A percentile compares a stretch with the other conserved stretches of the same genome.
Conservation (phyloP, 352 stramenopile species). For the Globisporangium spinosum region DNA sequence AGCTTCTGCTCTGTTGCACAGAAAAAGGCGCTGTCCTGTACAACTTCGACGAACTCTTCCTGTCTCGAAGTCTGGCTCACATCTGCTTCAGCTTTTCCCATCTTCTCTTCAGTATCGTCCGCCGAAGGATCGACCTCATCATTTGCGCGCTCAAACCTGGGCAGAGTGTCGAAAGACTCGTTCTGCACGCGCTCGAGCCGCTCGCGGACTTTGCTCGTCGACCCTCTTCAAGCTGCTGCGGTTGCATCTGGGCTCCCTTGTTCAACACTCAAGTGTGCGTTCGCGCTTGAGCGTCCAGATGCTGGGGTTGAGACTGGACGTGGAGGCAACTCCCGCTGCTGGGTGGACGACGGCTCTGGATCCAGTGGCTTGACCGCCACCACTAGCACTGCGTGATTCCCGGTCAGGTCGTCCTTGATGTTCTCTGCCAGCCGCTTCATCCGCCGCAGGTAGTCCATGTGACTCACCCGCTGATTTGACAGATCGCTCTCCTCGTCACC, state of each 20-base stretch:
- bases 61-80: not conserved
- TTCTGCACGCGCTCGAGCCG: constrained; percentile 30
- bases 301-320: not conserved
- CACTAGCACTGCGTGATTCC: not conserved
- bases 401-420: constrained; percentile 55
- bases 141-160: not conserved
- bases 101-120: not conserved
- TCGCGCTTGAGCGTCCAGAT: not conserved
- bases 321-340: not conserved
- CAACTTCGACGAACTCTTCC: constrained; percentile 19
- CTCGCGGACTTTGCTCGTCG: constrained; percentile 30
- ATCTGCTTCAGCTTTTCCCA: not conserved
- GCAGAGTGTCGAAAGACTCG: constrained; percentile 12
- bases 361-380: not conserved
- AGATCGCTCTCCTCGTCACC: constrained; percentile 44
- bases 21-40: constrained; percentile 16
- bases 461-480: constrained; percentile 48
- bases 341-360: not conserved
- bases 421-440: constrained; percentile 67
- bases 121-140: not conserved
- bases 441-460: constrained; percentile 66
- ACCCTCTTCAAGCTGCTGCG: constrained; percentile 10
- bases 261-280: not conserved
- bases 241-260: not conserved
- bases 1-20: constrained; percentile 23